Conservation (phyloP, 306 rosid species). For the barrel medic (Medicago truncatula) region MtrunA17r5.0-ANR NC_053042.1:46305001-46305500, state of each 20-base stretch:
- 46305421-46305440: slow-evolving; percentile 85
- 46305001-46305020: slow-evolving; percentile 73
- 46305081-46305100: slow-evolving; percentile 57
- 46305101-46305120: slow-evolving; percentile 79
- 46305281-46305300: slow-evolving; percentile 94
- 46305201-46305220: slow-evolving; percentile 80
- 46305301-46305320: slow-evolving; percentile 98
- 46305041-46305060: slow-evolving; percentile 58
- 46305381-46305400: slow-evolving; percentile 99
- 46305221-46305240: slow-evolving; percentile 65
- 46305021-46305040: slow-evolving; percentile 86
- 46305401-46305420: slow-evolving; percentile 95
- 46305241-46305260: slow-evolving; percentile 75
- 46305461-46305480: slow-evolving; percentile 95
- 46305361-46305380: slow-evolving; percentile 98
- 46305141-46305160: slow-evolving; percentile 93
- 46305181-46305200: slow-evolving; percentile 78
- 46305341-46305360: slow-evolving; percentile 95
- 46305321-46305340: slow-evolving; percentile 93
- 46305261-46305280: slow-evolving; percentile 75
- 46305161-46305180: slow-evolving; percentile 78
- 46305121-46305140: slow-evolving; percentile 92
- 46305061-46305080: slow-evolving; percentile 80
- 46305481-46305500: slow-evolving; percentile 83
- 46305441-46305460: slow-evolving; percentile 96